Base-by-base conservation (phyloP, 495 filamentous ascomycete genomes). In the Aspergillus indologenus region DNA sequence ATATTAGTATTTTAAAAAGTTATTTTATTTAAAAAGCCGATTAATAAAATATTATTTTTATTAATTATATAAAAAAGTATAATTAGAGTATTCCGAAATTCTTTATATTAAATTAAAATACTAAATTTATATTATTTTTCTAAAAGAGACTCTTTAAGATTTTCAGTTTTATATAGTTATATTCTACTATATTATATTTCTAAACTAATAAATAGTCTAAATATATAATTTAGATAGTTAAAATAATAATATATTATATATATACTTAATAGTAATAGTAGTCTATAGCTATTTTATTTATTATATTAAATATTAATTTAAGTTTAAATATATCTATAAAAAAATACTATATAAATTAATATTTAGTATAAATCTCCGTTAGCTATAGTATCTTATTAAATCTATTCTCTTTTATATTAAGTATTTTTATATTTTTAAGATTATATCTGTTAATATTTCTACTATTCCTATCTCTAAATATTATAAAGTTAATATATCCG, bases 41-140 rank as follows among this genome's bases (percentile, higher is more conserved):
- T 29, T 4, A 9, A 29, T 29, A 29, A 9, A 51, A 3, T n/a
- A 21, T n/a, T 51, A 29, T 24, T 22, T 5, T 51, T 51, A 2
- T 49, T 49, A 2, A 49, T 49, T 22, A 19, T 51, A 6, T 51
- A 24, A 26, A 51, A 29, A 51, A 51, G 26, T 19, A 22, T 51
- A 24, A 19, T 29, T 24, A 24, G 3, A 51, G 26, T 26, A 51
- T 51, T 3, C 15, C 7, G 8, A 26, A n/a, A 22, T 12, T 5
- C 7, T 5, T 22, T 51, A 24, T 51, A 6, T 29, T 29, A 4
- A 29, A 29, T 9, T 22, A 51, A 19, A 51, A n/a, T 51, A 22
- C 22, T 15, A 26, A 51, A 3, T 29, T 24, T 5, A 22, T 26
- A 22, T 26, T 26, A 5, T 26, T 51, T 22, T 24, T 51, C 26